Evolutionary conservation across 2,329 filamentous ascomycete genomes (phyloP), one percentile per base, ranked within the genome.

Genomic region (Colletotrichum incanum): DNA sequence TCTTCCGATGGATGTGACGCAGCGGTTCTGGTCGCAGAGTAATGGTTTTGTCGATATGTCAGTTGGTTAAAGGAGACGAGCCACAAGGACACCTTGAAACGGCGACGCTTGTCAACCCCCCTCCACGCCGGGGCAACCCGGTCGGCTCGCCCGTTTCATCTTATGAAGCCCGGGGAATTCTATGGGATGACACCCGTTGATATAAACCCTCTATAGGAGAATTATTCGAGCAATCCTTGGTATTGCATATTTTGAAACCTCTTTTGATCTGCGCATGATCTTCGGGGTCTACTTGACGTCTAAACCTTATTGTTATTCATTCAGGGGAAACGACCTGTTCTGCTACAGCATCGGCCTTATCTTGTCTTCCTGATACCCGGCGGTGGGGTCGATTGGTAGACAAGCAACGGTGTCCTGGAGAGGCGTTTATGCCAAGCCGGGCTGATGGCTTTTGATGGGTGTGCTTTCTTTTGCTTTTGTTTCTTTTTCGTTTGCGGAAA

Each of bases 141-240:
- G 28, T 18, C n/a, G 39, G 59, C 26, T 37, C 47, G n/a, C 7
- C 16, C 26, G 62, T 60, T 70, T 60, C 67, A 41, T 60, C 67
- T 28, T 39, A 34, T 70, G 45, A 66, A 28, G 16, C 43, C 28
- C 23, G n/a, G 37, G 28, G n/a, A 28, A 54, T 31, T 43, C 37
- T 11, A 66, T 41, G 62, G 47, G 55, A 70, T 66, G 45, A 31
- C 54, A 70, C 28, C 62, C 54, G 23, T 65, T 50, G 3, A 20
- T 26, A 43, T n/a, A 5, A 28, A n/a, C n/a, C 28, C 7, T 54
- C 4, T 20, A 20, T 3, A n/a, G 28, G 6, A 34, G 18, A 37
- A 55, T 8, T 5, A 12, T 50, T 16, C 45, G 23, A 20, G 45
- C 41, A 6, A 41, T 50, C 61, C 58, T 58, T 47, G 14, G 5